Conservation (phyloP, 2,329 filamentous ascomycete genomes). For the Pestalotiopsis fici region DNA sequence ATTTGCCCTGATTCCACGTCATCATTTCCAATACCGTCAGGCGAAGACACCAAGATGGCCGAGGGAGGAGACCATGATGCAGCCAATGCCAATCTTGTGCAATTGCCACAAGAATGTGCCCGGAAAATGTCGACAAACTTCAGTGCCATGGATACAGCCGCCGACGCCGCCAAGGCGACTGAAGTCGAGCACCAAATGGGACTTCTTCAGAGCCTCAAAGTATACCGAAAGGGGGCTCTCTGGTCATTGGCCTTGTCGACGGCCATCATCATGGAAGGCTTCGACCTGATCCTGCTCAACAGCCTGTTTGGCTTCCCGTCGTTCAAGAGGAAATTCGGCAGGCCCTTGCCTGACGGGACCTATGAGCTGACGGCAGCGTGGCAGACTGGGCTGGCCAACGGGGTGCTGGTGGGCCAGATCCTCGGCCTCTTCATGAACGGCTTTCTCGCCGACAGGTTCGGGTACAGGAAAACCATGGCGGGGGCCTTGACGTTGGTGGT, state of each 20-base stretch:
- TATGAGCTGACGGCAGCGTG: constrained; percentile 29
- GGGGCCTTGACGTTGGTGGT: constrained; percentile 25
- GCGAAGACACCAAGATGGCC: background rate
- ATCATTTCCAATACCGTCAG: background rate
- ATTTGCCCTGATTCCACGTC: background rate
- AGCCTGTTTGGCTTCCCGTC: constrained; percentile 31
- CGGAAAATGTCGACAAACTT: background rate
- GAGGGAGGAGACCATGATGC: background rate
- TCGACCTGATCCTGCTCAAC: constrained; percentile 30
- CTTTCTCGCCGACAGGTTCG: constrained; percentile 25
- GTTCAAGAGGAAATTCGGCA: constrained; percentile 29
- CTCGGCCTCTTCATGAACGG: background rate
- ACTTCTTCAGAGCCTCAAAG: constrained; percentile 23
- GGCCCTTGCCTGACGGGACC: constrained; percentile 17
- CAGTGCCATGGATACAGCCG: background rate
- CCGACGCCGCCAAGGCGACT: constrained; percentile 19
- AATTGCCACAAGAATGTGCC: background rate
- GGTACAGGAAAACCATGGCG: constrained; percentile 31
- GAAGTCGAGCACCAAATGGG: constrained; percentile 32
- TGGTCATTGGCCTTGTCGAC: constrained; percentile 31
- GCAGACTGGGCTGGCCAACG: constrained; percentile 28
- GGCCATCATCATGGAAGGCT: constrained; percentile 34
- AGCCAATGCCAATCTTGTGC: background rate
- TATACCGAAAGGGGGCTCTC: constrained; percentile 29
- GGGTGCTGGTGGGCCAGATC: background rate